Percentiles rank a stretch among this genome's conserved stretches.
Evolutionary conservation across 345 rosid species (phyloP).

Genomic region (Salix purpurea): DNA sequence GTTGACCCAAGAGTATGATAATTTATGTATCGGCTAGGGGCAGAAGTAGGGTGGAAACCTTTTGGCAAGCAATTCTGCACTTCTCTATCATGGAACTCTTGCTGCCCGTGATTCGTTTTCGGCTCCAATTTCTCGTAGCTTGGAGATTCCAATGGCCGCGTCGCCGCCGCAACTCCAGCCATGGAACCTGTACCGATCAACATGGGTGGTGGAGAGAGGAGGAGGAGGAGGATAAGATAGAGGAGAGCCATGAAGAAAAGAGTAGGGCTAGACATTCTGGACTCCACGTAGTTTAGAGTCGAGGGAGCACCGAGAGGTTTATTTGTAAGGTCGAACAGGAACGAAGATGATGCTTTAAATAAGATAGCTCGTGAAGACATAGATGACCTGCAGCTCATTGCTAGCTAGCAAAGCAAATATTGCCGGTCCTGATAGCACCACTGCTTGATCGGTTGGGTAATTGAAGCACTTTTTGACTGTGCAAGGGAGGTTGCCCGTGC

Average conservation of each 20-base stretch:
- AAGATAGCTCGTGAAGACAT: constrained; percentile 25
- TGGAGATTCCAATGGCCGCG: constrained; percentile 26
- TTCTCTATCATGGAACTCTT: not conserved
- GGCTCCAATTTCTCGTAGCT: constrained; percentile 21
- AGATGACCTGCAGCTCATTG: constrained; percentile 7
- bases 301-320: not conserved
- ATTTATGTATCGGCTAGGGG: constrained; percentile 57
- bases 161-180: constrained; percentile 11
- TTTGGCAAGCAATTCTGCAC: constrained; percentile 53
- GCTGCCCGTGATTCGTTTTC: not conserved
- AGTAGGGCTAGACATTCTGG: constrained; percentile 21
- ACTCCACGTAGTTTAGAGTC: not conserved
- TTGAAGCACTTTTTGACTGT: constrained; percentile 22
- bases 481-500: constrained; percentile 47
- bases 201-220: constrained; percentile 13
- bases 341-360: constrained; percentile 23
- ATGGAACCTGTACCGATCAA: not conserved
- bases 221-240: constrained; percentile 24
- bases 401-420: constrained; percentile 15
- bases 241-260: constrained; percentile 16
- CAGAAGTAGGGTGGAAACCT: constrained; percentile 47
- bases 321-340: not conserved
- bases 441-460: not conserved
- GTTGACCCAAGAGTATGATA: constrained; percentile 36
- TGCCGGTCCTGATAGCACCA: not conserved